phyloP scores from a whole-genome alignment of 352 stramenopile species.

The Pythium utonaiense region DNA sequence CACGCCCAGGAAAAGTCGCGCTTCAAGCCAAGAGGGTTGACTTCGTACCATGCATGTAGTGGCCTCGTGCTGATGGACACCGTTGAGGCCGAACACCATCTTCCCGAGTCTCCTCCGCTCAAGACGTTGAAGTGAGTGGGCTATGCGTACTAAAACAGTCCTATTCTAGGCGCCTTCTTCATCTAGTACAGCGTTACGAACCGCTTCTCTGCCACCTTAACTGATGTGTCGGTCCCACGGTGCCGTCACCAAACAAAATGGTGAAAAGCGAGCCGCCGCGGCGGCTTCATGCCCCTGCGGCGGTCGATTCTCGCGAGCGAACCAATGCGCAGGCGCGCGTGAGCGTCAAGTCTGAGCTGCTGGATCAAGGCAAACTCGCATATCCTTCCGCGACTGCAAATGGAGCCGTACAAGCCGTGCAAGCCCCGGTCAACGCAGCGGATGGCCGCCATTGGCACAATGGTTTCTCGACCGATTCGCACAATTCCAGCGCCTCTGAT shows the following conservation, averaged over 20 bases:
- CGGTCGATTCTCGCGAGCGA: not conserved
- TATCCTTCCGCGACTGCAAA: not conserved
- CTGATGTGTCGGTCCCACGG: too few relatives aligned
- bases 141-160: too few relatives aligned
- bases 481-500: not conserved
- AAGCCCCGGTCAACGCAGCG: not conserved
- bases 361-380: not conserved
- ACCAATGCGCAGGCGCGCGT: not conserved
- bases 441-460: not conserved
- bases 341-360: not conserved
- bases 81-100: too few relatives aligned
- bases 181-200: not conserved
- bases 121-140: too few relatives aligned
- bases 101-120: too few relatives aligned
- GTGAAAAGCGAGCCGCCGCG: not conserved
- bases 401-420: not conserved
- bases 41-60: too few relatives aligned
- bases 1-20: too few relatives aligned
- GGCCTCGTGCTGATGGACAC: too few relatives aligned
- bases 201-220: not conserved
- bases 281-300: too few relatives aligned
- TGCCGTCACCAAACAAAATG: not conserved
- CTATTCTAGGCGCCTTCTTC: too few relatives aligned
- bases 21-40: too few relatives aligned
- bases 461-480: not conserved